Evolutionary conservation across 495 filamentous ascomycete genomes (phyloP).

Genomic region (Annulohypoxylon stygium): DNA sequence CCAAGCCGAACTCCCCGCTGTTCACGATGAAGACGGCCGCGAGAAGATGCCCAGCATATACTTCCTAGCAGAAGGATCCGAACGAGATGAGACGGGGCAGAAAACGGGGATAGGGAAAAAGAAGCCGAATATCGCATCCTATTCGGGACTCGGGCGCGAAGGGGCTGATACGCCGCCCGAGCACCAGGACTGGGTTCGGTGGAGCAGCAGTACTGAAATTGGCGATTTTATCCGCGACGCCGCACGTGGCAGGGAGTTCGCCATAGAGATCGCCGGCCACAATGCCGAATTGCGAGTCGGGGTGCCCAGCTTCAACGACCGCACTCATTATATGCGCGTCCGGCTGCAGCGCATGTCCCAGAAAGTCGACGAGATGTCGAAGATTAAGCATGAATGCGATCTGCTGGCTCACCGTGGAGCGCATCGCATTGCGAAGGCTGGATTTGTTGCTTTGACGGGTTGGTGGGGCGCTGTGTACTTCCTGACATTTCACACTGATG

Average conservation of each 20-base stretch:
- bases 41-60: conserved; percentile 78
- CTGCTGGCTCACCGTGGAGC: conserved; percentile 78
- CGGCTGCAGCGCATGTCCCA: conserved; percentile 77
- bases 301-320: conserved; percentile 88
- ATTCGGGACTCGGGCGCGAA: conserved; percentile 71
- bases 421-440: conserved; percentile 82
- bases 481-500: conserved; percentile 80
- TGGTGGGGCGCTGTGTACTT: conserved; percentile 89
- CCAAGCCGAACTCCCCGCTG: conserved; percentile 84
- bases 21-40: conserved; percentile 69
- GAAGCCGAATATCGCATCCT: conserved; percentile 65
- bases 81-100: conserved; percentile 66
- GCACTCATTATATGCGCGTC: conserved; percentile 86
- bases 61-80: conserved; percentile 83
- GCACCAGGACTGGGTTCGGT: conserved; percentile 78
- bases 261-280: conserved; percentile 82
- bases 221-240: conserved; percentile 97
- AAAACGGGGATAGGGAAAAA: conserved; percentile 46
- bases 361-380: conserved; percentile 74
- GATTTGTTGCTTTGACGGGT: conserved; percentile 74
- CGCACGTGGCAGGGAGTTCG: conserved; percentile 84
- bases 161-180: conserved; percentile 49
- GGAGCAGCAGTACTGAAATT: conserved; percentile 89
- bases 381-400: conserved; percentile 87
- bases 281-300: conserved; percentile 77